Evolutionary conservation across 2,329 filamentous ascomycete genomes (phyloP), one percentile per base, ranked within the genome.

Genomic region (Penicillium sp.): DNA sequence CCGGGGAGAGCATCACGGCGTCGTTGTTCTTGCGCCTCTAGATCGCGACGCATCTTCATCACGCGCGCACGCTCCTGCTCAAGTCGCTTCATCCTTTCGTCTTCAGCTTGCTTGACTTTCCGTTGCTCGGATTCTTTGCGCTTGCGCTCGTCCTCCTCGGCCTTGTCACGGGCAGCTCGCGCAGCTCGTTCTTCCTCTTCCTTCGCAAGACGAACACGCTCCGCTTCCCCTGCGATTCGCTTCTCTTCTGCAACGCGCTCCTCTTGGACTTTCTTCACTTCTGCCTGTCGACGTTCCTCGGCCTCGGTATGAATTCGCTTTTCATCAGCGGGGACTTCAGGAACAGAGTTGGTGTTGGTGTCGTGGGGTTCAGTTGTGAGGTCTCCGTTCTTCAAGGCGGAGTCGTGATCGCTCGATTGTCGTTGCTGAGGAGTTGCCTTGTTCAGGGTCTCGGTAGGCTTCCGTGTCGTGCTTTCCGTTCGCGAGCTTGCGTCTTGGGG

Each of bases 1-100:
- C 66, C 67, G 5, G 74, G 74, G 22, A 77, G 64, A 34, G 69
- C 70, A 44, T 75, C 70, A 29, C 72, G 63, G 28, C 73, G 72
- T 40, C 67, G 65, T 47, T 69, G 68, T 50, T 76, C 74, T 52
- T 70, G 66, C 47, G 74, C 73, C 52, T 72, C 67, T 43, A 69
- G 69, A 36, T 74, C 70, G 36, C 65, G 68, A 20, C 70, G 69
- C 38, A 70, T 50, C 58, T 72, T 71, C 38, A 70, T 68, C 32
- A 71, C 63, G 16, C 71, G 69, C 39, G 66, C 52, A 34, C 68
- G 62, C 59, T 74, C 68, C 56, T 70, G 66, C 49, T 74, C 71
- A 20, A 69, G 51, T 8, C 64, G 64, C 52, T 69, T 71, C 47
- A 69, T 67, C 6, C 65, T 70, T 45, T 75, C 73, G 44, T 74